phyloP scores from a whole-genome alignment of 495 filamentous ascomycete species.

The Lasiosphaeriaceae sp. region DNA sequence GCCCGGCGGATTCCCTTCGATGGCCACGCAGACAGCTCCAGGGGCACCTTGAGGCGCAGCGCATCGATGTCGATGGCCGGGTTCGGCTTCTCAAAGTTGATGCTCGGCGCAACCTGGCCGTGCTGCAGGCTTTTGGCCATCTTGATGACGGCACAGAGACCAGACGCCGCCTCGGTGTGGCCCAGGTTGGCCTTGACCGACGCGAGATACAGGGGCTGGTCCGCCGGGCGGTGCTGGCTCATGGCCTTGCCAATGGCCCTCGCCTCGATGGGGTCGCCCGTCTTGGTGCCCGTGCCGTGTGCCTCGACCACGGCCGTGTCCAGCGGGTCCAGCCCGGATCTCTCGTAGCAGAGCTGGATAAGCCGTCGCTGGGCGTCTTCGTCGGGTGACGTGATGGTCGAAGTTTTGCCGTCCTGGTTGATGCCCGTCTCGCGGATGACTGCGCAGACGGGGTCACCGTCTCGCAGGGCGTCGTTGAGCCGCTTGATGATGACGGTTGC shows the following conservation, averaged over 20 bases:
- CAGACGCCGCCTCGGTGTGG: constrained; percentile 49
- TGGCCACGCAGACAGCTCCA: constrained; percentile 29
- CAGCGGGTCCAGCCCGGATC: constrained; percentile 24
- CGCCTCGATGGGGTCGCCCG: constrained; percentile 48
- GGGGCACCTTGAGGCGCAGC: constrained; percentile 22
- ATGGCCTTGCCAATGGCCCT: constrained; percentile 27
- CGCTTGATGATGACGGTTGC: constrained; percentile 51
- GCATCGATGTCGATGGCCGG: constrained; percentile 32
- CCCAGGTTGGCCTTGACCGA: constrained; percentile 57
- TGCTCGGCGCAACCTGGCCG: constrained; percentile 38
- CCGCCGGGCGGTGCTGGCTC: not conserved
- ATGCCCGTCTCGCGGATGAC: constrained; percentile 51
- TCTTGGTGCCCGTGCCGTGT: constrained; percentile 50
- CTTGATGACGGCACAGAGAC: constrained; percentile 54
- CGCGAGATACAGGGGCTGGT: constrained; percentile 21
- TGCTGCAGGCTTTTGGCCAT: constrained; percentile 49
- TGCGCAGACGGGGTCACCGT: constrained; percentile 51
- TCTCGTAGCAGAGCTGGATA: constrained; percentile 43
- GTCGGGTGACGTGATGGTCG: constrained; percentile 51
- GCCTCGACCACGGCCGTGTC: constrained; percentile 44
- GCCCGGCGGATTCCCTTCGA: constrained; percentile 29
- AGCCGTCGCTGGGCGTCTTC: constrained; percentile 44
- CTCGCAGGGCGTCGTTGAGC: constrained; percentile 41
- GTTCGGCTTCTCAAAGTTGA: constrained; percentile 31
- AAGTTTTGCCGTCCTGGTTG: constrained; percentile 54